phyloP scores from a whole-genome alignment of 345 rosid genomes.

The Alliaria petiolata region DNA sequence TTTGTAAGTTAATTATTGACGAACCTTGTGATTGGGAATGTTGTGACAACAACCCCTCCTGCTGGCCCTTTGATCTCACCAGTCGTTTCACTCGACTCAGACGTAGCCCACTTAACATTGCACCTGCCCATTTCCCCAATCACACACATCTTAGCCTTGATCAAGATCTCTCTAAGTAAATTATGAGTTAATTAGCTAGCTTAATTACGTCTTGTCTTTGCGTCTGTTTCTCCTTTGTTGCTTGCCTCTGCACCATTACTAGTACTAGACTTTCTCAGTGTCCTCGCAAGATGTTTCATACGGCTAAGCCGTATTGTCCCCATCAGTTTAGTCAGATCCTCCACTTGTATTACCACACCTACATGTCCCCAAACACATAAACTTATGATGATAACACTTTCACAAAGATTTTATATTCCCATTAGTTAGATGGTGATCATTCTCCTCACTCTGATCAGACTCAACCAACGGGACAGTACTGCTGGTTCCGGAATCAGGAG shows the following conservation, averaged over 20 bases:
- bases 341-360: slow-evolving; percentile 62
- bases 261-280: slow-evolving; percentile 35
- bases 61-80: slow-evolving; percentile 45
- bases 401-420: neutral
- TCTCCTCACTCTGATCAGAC: slow-evolving; percentile 41
- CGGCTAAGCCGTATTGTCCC: slow-evolving; percentile 61
- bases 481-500: slow-evolving; percentile 34
- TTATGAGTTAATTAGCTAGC: neutral
- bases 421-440: neutral
- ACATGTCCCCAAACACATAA: neutral
- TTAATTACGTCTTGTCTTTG: slow-evolving; percentile 47
- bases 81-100: slow-evolving; percentile 65
- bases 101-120: slow-evolving; percentile 52
- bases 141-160: neutral
- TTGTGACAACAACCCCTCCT: slow-evolving; percentile 16
- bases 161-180: neutral
- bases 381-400: neutral
- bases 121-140: slow-evolving; percentile 40
- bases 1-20: neutral
- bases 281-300: slow-evolving; percentile 75
- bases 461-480: slow-evolving; percentile 17
- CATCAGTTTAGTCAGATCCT: slow-evolving; percentile 44
- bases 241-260: slow-evolving; percentile 8
- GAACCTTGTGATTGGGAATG: slow-evolving; percentile 41
- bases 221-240: slow-evolving; percentile 30